phyloP scores from a whole-genome alignment of 768 basidiomycete species.

The Auricularia heimuer region DNA sequence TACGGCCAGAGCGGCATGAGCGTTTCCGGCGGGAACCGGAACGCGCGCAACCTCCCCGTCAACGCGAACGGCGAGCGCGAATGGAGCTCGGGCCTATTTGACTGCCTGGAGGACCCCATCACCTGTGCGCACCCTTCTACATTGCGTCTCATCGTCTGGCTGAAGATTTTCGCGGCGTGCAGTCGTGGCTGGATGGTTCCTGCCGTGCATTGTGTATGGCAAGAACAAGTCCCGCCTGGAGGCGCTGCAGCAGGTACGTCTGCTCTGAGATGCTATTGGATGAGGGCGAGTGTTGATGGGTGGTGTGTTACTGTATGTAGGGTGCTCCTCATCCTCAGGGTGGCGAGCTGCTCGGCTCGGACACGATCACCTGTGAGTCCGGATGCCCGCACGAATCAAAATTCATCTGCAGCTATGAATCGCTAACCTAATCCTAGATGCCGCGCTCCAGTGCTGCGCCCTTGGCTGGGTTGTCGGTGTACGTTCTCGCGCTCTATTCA shows the following conservation, averaged over 20 bases:
- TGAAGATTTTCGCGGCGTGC: not conserved
- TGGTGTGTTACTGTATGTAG: slow-evolving; percentile 6
- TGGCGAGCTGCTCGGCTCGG: slow-evolving; percentile 24
- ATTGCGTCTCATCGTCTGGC: not conserved
- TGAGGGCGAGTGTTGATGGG: not conserved
- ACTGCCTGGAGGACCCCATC: slow-evolving; percentile 15
- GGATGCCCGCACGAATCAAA: slow-evolving; percentile 9
- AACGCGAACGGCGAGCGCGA: slow-evolving; percentile 23
- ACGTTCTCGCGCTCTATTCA: slow-evolving; percentile 3
- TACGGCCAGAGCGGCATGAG: slow-evolving; percentile 6
- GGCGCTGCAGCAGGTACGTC: slow-evolving; percentile 19
- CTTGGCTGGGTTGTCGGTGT: slow-evolving; percentile 7
- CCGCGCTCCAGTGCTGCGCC: slow-evolving; percentile 2
- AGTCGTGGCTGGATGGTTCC: slow-evolving; percentile 31
- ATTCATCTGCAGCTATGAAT: slow-evolving; percentile 7
- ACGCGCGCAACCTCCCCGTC: slow-evolving; percentile 17
- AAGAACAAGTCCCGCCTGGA: slow-evolving; percentile 32
- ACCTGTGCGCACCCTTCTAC: slow-evolving; percentile 15
- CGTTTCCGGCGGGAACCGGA: slow-evolving; percentile 14
- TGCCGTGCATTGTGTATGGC: slow-evolving; percentile 33
- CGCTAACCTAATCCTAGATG: not conserved
- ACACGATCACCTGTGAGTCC: slow-evolving; percentile 30
- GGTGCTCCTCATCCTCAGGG: slow-evolving; percentile 29
- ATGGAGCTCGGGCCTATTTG: slow-evolving; percentile 20
- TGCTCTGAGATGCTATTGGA: not conserved